Evolutionary conservation across 2,329 filamentous ascomycete genomes (phyloP).

Genomic region (Alternaria viburni): DNA sequence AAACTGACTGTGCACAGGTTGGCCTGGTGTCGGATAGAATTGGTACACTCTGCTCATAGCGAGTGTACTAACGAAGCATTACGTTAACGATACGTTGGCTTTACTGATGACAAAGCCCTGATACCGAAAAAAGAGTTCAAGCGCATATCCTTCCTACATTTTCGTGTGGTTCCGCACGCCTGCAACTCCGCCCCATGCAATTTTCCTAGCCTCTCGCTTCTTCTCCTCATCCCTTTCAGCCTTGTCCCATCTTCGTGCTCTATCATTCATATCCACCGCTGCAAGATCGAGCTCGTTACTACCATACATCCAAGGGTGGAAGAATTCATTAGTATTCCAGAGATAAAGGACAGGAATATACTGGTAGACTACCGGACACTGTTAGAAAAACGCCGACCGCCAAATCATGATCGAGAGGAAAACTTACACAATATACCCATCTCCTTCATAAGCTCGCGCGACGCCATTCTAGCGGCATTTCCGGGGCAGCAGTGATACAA

Average conservation of each 20-base stretch:
- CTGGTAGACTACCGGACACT: neutral
- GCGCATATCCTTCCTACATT: neutral
- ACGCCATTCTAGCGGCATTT: neutral
- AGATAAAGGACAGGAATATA: neutral
- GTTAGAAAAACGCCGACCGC: neutral
- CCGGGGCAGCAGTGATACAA: neutral
- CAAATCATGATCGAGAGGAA: neutral
- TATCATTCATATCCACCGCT: neutral
- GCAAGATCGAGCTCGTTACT: neutral
- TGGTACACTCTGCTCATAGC: neutral
- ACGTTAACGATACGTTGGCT: neutral
- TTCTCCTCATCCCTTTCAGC: neutral
- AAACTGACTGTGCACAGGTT: conserved; percentile 3
- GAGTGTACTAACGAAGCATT: neutral
- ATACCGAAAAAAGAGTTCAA: neutral
- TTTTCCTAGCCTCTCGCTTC: neutral
- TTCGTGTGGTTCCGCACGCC: neutral
- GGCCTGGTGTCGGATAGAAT: conserved; percentile 1
- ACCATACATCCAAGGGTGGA: neutral
- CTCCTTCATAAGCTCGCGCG: neutral
- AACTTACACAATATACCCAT: neutral
- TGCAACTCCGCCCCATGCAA: neutral
- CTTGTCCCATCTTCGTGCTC: neutral
- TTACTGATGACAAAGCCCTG: neutral
- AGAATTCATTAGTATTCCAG: neutral